These are phyloP conservation scores for Scenedesmus sp. DNA, from an alignment of 163 green algal genomes.

Conservation along the genomic window DNA sequence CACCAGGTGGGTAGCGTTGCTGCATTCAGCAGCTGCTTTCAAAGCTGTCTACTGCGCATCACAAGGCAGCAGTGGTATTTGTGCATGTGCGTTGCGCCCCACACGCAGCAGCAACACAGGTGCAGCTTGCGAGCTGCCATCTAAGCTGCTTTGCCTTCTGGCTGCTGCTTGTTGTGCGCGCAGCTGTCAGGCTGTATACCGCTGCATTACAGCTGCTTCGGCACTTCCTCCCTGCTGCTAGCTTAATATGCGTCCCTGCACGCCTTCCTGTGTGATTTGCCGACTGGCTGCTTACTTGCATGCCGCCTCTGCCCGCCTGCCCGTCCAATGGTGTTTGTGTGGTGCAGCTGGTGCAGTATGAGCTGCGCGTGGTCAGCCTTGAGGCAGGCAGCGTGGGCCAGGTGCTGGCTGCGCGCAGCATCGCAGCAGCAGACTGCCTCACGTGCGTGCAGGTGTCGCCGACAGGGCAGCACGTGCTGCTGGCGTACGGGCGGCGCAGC, in stretches of 20 bases:
- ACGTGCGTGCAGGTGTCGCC: constrained; percentile 95
- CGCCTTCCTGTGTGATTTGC: neutral
- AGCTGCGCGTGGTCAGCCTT: neutral
- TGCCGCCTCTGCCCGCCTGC: too few relatives aligned
- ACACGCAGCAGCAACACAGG: too few relatives aligned
- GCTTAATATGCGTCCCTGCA: neutral
- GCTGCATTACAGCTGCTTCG: too few relatives aligned
- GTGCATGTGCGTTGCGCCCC: too few relatives aligned
- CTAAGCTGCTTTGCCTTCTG: too few relatives aligned
- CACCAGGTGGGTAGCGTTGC: neutral
- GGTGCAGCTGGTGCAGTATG: neutral
- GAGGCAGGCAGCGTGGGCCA: constrained; percentile 67
- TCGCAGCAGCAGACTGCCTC: constrained; percentile 94
- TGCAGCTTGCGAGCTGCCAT: too few relatives aligned
- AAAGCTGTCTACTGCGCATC: too few relatives aligned
- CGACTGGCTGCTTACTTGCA: too few relatives aligned
- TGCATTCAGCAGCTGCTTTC: neutral
- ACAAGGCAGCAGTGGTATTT: too few relatives aligned
- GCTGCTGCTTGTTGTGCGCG: too few relatives aligned
- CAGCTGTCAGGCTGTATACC: too few relatives aligned
- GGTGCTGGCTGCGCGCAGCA: constrained; percentile 79
- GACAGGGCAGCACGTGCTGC: constrained; percentile 84
- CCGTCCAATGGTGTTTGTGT: neutral
- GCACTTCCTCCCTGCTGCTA: neutral
- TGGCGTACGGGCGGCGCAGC: constrained; percentile 94